Evolutionary conservation across 495 filamentous ascomycete genomes (phyloP), one percentile per base, ranked within the genome.

Genomic region (Articulospora tetracladia): DNA sequence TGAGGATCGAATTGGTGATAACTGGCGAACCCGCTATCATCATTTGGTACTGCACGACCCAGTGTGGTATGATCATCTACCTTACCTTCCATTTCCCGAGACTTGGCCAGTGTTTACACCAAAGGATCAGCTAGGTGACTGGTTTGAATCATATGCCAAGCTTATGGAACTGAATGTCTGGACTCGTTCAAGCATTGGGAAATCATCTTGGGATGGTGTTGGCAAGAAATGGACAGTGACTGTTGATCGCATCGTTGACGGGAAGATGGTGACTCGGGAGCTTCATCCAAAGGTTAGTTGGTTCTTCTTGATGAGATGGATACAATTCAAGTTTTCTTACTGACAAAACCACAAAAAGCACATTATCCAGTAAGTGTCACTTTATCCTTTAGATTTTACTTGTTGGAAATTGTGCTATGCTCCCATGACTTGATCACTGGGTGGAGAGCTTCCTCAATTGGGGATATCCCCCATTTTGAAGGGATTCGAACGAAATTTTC

Each of bases 111-210:
- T 82, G 13, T 86, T 85, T 67, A 85, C 83, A 1, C 86, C 86
- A 0, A 89, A 89, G 65, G 86, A 90, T 66, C 89, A 91, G 56
- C 76, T 89, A 0, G 87, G 80, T 8, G 85, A 89, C 47, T 90
- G 84, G 76, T 85, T 90, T 66, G 86, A 90, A 59, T 76, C 76
- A 1, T 91, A 90, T 61, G 86, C 79, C 26, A 82, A 77, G 51
- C 56, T 82, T 1, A 68, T 89, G 22, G 87, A 91, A 58, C 74
- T 91, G 28, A 87, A 90, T 66, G 78, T 85, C 17, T 90, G 87
- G 87, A 84, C 75, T 25, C 17, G 36, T 4, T 66, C 65, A 3
- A 79, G 63, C 3, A 57, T 89, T 11, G 71, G 63, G 1, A 72
- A 68, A 10, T 72, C 82, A 0, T 70, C 70, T 1, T 89, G 77